Evolutionary conservation across 176 grass and related monocot species (phyloP), one percentile per base, ranked within the genome.

Genomic region (Calamus simplicifolius): DNA sequence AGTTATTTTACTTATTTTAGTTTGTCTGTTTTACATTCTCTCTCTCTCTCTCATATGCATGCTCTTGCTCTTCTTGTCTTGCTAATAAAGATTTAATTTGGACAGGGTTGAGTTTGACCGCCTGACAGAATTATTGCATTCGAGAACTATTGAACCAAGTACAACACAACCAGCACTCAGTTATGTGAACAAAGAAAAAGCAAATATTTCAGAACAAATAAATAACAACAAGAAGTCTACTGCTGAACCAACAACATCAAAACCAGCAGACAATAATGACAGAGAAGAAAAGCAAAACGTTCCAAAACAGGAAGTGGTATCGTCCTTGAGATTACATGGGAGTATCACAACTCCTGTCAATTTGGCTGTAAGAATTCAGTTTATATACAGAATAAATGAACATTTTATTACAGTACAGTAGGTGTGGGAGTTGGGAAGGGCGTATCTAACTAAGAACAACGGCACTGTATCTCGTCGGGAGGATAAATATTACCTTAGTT

Each of bases 51-150:
- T 23, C 21, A 1, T 1, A 23, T 23, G 21, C 21, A 1, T 23
- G 21, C 21, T 0, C 21, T 23, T 23, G 21, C 21, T 23, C 21
- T 1, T 35, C 6, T 12, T 43, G 35, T 43, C 35, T 43, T 43
- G 8, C 35, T 43, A 43, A 43, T 43, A 43, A 43, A 13, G 35
- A 43, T 26, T 18, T 56, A 15, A 19, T 62, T 10, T 70, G 61
- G 59, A 31, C 59, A 89, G 85, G 73, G 63, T 25, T 63, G 80
- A 89, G 38, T 84, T 80, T 71, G 80, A 84, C 77, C 75, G 66
- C 72, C 67, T 89, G 60, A 19, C 69, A 13, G 21, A 74, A 48
- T 63, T 89, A 61, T 67, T 89, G 66, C 58, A 14, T 69, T 84
- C 77, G 57, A 84, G 73, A 84, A 77, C 73, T 26, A 52, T 69